phyloP scores from a whole-genome alignment of 148 eudicot genomes.

The Fagopyrum homotropicum region DNA sequence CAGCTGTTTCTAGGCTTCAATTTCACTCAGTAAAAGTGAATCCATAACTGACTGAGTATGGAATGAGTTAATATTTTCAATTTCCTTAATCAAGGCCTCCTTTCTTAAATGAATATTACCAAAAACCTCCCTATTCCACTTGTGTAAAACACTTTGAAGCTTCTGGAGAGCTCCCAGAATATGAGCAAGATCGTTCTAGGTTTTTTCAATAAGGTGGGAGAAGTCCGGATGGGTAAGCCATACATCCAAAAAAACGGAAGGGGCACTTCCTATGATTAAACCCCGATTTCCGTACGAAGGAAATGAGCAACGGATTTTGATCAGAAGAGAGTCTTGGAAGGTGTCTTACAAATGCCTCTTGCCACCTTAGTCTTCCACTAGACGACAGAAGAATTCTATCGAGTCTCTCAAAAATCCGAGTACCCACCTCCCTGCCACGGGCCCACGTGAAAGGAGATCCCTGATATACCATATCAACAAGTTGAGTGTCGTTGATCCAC shows the following conservation, averaged over 20 bases:
- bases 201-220: not conserved
- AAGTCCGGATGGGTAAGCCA: not conserved
- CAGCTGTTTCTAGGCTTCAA: not conserved
- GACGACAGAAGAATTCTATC: too few relatives aligned
- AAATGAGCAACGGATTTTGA: too few relatives aligned
- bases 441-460: too few relatives aligned
- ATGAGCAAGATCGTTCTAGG: not conserved
- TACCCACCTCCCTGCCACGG: too few relatives aligned
- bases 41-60: too few relatives aligned
- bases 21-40: not conserved
- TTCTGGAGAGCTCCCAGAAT: not conserved
- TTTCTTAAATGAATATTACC: not conserved
- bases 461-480: too few relatives aligned
- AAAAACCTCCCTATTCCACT: not conserved
- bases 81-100: not conserved
- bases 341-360: too few relatives aligned
- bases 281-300: accelerated
- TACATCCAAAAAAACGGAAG: not conserved
- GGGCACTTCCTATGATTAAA: not conserved
- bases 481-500: too few relatives aligned
- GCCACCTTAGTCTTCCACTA: too few relatives aligned
- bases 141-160: not conserved
- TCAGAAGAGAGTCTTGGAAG: too few relatives aligned
- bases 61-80: too few relatives aligned
- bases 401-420: too few relatives aligned